Base-by-base conservation (phyloP, 2,329 filamentous ascomycete genomes). In the Alternaria rosae region DNA sequence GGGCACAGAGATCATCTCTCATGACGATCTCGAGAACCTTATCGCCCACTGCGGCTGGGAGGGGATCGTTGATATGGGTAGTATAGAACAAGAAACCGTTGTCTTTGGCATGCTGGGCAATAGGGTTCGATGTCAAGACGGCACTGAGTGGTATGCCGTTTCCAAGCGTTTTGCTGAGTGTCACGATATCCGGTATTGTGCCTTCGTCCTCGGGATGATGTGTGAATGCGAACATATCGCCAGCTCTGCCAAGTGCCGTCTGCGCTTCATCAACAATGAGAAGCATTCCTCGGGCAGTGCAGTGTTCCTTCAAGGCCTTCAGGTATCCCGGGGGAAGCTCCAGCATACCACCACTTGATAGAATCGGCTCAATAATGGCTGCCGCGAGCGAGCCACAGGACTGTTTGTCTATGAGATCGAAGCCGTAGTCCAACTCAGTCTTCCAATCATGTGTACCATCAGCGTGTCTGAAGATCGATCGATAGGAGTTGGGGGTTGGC, bases 381-480 rank as follows among this genome's bases (percentile, higher is more conserved):
- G 88, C 88, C 1, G 88, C 88, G 0, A 91, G 81, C 0, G 87
- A 89, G 0, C 88, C 88, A 58, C 83, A 85, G 1, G 84, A 87
- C 57, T 86, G 84, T 45, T 83, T 80, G 62, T 91, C 88, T 20
- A 91, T 80, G 76, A 90, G 79, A 17, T 80, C 79, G 82, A 87
- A 91, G 5, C 87, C 87, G 67, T 86, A 90, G 11, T 88, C 83
- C 13, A 91, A 77, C 71, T 91, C 89, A 0, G 86, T 84, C 66
- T 88, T 81, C 88, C 88, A 91, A 71, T 91, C 88, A 64, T 91
- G 87, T 0, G 82, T 83, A 1, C 87, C 87, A 64, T 90, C 87
- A 0, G 83, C 21, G 35, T 84, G 83, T 10, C 85, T 83, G 74
- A 91, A 91, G 0, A 85, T 81, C 0, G 88, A 89, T 5, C 88